Evolutionary conservation across 257 asterid genomes (phyloP).

Genomic region (Lycium ferocissimum): DNA sequence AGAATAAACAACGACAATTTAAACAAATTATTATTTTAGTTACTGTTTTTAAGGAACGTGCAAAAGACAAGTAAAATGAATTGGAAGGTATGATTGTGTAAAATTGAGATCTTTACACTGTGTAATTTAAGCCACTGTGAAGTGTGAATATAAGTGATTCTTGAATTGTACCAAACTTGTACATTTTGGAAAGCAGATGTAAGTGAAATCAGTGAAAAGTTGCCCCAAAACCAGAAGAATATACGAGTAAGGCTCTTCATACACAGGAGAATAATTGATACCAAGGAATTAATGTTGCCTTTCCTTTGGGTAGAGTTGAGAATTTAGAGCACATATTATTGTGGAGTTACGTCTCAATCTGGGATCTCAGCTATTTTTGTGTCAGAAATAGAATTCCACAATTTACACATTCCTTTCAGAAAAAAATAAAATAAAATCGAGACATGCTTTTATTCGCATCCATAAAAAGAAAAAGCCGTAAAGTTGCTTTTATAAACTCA

Average conservation of each 20-base stretch:
- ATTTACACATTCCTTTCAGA: slow-evolving; percentile 34
- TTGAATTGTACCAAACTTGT: neutral
- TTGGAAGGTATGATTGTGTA: no score
- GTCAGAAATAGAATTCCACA: slow-evolving; percentile 19
- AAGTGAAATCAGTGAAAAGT: slow-evolving; percentile 24
- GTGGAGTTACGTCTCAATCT: neutral
- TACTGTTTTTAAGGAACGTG: no score
- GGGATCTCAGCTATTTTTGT: neutral
- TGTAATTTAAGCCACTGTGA: no score
- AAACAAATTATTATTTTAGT: no score
- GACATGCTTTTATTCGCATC: slow-evolving; percentile 36
- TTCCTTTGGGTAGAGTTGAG: slow-evolving; percentile 13
- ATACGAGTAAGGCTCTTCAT: neutral
- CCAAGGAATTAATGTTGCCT: neutral
- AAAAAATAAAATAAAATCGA: slow-evolving; percentile 28
- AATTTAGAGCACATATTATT: slow-evolving; percentile 24
- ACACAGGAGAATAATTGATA: neutral
- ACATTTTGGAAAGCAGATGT: neutral
- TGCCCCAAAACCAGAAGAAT: neutral
- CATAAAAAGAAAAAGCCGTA: slow-evolving; percentile 36
- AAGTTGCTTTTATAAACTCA: slow-evolving; percentile 37
- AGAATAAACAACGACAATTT: no score
- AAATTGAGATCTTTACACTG: no score
- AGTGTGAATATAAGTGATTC: neutral
- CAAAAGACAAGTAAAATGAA: no score